Evolutionary conservation across 352 stramenopile species (phyloP).

Genomic region (Thalassiosira mediterranea): DNA sequence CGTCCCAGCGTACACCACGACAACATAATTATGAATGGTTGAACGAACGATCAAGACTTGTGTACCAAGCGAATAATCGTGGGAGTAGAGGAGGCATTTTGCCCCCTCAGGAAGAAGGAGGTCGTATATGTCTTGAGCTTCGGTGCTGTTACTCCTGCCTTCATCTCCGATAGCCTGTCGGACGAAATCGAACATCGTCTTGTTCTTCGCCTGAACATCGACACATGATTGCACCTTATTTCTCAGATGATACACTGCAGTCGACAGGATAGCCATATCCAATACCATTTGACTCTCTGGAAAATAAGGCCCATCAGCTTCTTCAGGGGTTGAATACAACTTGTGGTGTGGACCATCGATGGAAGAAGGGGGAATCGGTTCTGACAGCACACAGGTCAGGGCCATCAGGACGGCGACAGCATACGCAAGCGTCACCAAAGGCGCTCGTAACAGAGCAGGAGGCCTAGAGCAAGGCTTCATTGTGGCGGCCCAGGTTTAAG

Average conservation of each 20-base stretch:
- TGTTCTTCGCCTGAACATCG: no score
- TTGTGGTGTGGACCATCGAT: no score
- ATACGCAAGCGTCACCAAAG: neutral
- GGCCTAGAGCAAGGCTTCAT: neutral
- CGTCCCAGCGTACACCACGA: conserved; percentile 76
- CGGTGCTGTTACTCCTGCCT: conserved; percentile 3
- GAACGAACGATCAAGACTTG: conserved; percentile 73
- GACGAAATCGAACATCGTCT: no score
- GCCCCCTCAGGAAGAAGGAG: conserved; percentile 38
- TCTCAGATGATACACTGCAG: conserved; percentile 38
- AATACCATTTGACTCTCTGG: conserved; percentile 39
- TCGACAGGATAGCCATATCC: conserved; percentile 44
- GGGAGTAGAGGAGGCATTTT: conserved; percentile 49
- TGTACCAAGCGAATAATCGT: conserved; percentile 56
- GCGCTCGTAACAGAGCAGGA: neutral
- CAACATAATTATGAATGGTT: conserved; percentile 56
- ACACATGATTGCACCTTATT: conserved; percentile 42
- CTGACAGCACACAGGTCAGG: neutral
- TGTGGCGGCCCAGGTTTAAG: no score
- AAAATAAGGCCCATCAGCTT: conserved; percentile 11
- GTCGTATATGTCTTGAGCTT: conserved; percentile 33
- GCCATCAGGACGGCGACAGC: neutral
- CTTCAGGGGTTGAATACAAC: no score
- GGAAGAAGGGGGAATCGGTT: no score
- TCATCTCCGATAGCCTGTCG: neutral